These are phyloP conservation scores for Epichloe gansuensis DNA, from an alignment of 2,329 filamentous ascomycete species.

Conservation along the genomic window DNA sequence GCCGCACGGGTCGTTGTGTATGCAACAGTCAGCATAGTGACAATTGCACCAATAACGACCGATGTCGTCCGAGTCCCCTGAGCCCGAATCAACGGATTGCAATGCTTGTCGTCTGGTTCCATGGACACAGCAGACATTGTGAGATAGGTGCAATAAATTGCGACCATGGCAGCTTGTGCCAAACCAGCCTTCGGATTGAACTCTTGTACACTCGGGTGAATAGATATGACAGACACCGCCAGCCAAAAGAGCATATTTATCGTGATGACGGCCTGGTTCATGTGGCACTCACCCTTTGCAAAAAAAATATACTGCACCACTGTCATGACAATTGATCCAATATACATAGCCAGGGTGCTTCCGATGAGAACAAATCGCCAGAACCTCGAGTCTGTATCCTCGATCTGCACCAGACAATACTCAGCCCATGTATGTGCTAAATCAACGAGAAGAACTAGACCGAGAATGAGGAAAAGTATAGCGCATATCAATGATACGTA, in stretches of 20 bases:
- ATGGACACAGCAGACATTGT: slow-evolving; percentile 98
- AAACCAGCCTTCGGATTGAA: slow-evolving; percentile 87
- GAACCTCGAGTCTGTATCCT: slow-evolving; percentile 67
- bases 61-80: slow-evolving; percentile 82
- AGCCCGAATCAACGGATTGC: slow-evolving; percentile 81
- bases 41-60: slow-evolving; percentile 81
- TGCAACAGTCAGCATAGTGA: slow-evolving; percentile 92
- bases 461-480: slow-evolving; percentile 86
- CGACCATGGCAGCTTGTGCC: slow-evolving; percentile 95
- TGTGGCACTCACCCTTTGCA: slow-evolving; percentile 70
- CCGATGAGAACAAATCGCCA: slow-evolving; percentile 86
- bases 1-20: slow-evolving; percentile 96
- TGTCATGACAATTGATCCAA: slow-evolving; percentile 84
- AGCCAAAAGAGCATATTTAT: slow-evolving; percentile 82
- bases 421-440: slow-evolving; percentile 96
- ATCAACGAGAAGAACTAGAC: slow-evolving; percentile 84
- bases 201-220: slow-evolving; percentile 82
- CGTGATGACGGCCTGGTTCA: slow-evolving; percentile 95
- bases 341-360: slow-evolving; percentile 87
- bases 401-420: slow-evolving; percentile 87
- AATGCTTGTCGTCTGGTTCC: slow-evolving; percentile 87
- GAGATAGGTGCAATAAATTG: slow-evolving; percentile 95
- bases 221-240: slow-evolving; percentile 67
- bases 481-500: slow-evolving; percentile 81
- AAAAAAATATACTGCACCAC: slow-evolving; percentile 94